Conservation (phyloP, 78 protist species). For the Emiliania huxleyi region DNA sequence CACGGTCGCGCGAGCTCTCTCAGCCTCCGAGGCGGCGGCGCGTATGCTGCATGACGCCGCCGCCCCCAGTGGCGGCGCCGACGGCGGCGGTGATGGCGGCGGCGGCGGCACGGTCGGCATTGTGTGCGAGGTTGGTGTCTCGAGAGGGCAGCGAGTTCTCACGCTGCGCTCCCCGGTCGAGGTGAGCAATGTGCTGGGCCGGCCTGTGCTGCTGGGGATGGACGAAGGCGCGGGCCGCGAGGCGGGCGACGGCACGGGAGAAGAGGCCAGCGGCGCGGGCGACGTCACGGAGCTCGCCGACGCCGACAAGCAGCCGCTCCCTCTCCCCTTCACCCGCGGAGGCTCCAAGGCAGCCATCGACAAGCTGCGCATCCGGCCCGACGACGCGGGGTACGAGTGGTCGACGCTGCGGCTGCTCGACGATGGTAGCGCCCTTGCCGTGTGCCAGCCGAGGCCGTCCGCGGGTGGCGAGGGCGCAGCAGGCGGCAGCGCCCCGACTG, state of each 20-base stretch:
- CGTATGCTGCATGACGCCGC: neutral
- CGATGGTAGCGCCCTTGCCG: neutral
- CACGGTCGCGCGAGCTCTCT: too few relatives aligned
- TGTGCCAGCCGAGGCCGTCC: neutral
- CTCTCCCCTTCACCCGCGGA: neutral
- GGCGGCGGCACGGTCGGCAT: neutral
- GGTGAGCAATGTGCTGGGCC: neutral
- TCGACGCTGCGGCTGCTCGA: neutral
- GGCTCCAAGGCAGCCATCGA: neutral
- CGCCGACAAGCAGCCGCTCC: neutral
- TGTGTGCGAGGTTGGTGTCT: neutral
- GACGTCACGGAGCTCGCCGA: neutral
- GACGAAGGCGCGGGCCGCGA: too few relatives aligned
- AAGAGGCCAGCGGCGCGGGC: neutral
- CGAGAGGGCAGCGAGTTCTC: neutral
- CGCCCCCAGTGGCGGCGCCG: neutral
- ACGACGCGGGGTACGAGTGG: neutral
- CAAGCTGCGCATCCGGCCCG: neutral
- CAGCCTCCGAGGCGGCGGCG: neutral
- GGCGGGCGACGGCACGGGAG: too few relatives aligned
- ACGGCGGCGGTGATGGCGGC: too few relatives aligned
- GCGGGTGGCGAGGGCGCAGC: neutral
- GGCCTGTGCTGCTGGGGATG: neutral
- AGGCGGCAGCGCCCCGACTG: too few relatives aligned
- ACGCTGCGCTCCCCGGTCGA: neutral